A percentile compares a stretch with the other conserved stretches of the same genome.
phyloP scores from a whole-genome alignment of 805 yeast species.

The Cyberlindnera samutprakarnensis region DNA sequence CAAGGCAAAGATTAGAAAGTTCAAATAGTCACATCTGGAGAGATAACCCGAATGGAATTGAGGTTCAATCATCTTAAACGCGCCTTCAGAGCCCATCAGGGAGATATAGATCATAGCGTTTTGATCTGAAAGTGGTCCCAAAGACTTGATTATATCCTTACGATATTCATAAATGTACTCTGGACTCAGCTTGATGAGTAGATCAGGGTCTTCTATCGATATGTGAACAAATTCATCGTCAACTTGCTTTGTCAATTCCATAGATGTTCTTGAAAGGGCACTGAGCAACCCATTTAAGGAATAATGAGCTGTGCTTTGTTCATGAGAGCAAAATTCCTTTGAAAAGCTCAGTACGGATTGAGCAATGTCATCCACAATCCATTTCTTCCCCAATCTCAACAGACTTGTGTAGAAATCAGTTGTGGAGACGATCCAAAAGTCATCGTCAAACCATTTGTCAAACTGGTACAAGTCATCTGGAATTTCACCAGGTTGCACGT shows the following conservation, averaged over 20 bases:
- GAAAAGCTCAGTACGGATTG: slow-evolving; percentile 9
- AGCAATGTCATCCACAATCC: slow-evolving; percentile 12
- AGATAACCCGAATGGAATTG: too few species aligned
- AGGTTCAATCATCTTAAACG: too few species aligned
- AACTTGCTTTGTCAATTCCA: slow-evolving; percentile 3
- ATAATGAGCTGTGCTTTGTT: too few species aligned
- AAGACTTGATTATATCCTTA: slow-evolving; percentile 4
- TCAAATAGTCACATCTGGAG: too few species aligned
- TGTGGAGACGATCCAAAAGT: slow-evolving; percentile 10
- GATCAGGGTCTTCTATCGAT: slow-evolving; percentile 1
- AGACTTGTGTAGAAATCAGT: slow-evolving; percentile 13
- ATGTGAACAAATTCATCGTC: slow-evolving; percentile 11
- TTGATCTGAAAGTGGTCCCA: slow-evolving; percentile 6
- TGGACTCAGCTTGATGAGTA: slow-evolving; percentile 15
- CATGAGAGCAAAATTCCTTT: too few species aligned
- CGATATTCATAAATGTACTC: slow-evolving; percentile 10
- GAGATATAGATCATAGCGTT: slow-evolving; percentile 10
- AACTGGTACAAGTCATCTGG: slow-evolving; percentile 10
- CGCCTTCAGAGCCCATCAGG: too few species aligned
- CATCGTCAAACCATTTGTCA: slow-evolving; percentile 6
- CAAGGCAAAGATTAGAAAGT: too few species aligned
- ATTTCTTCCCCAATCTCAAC: slow-evolving; percentile 8
- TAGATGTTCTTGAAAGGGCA: slow-evolving; percentile 13
- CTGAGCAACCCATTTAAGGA: too few species aligned
- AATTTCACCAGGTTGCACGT: slow-evolving; percentile 10